Conservation (phyloP, 2,329 filamentous ascomycete genomes). For the Epichloe uncinata region DNA sequence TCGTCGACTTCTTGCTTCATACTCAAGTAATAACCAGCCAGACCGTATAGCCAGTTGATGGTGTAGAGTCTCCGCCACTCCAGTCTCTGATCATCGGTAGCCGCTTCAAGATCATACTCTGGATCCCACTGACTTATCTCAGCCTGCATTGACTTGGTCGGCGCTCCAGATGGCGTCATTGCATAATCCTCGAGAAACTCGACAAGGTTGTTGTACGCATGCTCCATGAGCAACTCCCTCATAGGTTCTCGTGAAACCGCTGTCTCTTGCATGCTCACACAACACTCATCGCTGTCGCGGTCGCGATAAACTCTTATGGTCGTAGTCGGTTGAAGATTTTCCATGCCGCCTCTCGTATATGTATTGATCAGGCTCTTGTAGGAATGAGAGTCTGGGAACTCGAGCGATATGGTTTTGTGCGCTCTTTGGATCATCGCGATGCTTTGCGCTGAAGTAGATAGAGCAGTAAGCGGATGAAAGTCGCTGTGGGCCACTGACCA, state of each 20-base stretch:
- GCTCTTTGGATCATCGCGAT: slow-evolving; percentile 24
- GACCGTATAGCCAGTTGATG: slow-evolving; percentile 38
- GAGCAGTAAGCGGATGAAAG: neutral
- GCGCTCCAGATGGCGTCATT: slow-evolving; percentile 29
- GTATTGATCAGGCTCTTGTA: slow-evolving; percentile 29
- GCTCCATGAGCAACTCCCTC: slow-evolving; percentile 29
- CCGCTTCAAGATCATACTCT: slow-evolving; percentile 21
- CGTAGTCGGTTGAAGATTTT: slow-evolving; percentile 13
- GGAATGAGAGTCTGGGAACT: slow-evolving; percentile 31
- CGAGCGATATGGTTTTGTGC: slow-evolving; percentile 25
- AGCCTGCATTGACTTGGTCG: slow-evolving; percentile 28
- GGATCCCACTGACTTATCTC: slow-evolving; percentile 29
- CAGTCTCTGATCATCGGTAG: slow-evolving; percentile 25
- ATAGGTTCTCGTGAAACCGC: slow-evolving; percentile 18
- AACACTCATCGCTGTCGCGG: neutral
- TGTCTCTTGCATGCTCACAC: neutral
- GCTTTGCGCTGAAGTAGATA: neutral
- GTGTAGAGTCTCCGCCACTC: slow-evolving; percentile 34
- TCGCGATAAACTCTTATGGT: neutral
- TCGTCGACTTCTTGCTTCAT: neutral
- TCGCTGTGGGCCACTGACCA: neutral
- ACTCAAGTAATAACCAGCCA: slow-evolving; percentile 31
- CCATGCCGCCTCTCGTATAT: slow-evolving; percentile 23
- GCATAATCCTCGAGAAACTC: slow-evolving; percentile 34
- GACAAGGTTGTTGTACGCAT: slow-evolving; percentile 28